Evolutionary conservation across 352 stramenopile genomes (phyloP).

Genomic region (Pythium guiyangense): DNA sequence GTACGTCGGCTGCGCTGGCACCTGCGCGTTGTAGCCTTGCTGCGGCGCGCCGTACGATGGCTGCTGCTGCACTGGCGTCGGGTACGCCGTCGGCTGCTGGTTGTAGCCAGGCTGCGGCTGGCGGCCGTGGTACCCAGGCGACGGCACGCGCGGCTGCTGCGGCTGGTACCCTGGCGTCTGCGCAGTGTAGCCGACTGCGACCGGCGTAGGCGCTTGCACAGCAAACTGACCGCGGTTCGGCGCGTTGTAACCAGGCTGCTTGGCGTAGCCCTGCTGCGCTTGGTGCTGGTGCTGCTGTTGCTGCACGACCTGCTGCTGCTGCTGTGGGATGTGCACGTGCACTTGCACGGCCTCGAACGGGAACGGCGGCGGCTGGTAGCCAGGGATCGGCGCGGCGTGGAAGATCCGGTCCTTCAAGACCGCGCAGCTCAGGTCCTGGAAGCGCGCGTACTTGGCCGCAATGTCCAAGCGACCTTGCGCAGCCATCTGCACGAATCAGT

Average conservation of each 20-base stretch:
- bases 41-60: constrained; percentile 8
- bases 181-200: constrained; percentile 26
- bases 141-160: constrained; percentile 24
- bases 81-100: constrained; percentile 2
- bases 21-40: constrained; percentile 10
- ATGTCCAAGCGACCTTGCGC: constrained; percentile 91
- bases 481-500: constrained; percentile 62
- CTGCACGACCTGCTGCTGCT: constrained; percentile 30
- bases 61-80: background rate
- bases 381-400: constrained; percentile 70
- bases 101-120: constrained; percentile 15
- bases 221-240: constrained; percentile 35
- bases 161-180: constrained; percentile 35
- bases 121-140: constrained; percentile 34
- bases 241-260: constrained; percentile 27
- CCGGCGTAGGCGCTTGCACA: constrained; percentile 28
- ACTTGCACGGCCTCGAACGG: constrained; percentile 81
- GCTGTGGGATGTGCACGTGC: constrained; percentile 46
- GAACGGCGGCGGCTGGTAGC: constrained; percentile 79
- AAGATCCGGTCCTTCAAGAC: constrained; percentile 87
- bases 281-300: constrained; percentile 22
- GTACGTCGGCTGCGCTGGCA: constrained; percentile 12
- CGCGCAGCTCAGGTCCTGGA: constrained; percentile 64
- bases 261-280: constrained; percentile 10
- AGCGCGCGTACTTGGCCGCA: constrained; percentile 91